These are phyloP conservation scores for Wickerhamiella sorbophila DNA, from an alignment of 805 yeast species.

Conservation along the genomic window DNA sequence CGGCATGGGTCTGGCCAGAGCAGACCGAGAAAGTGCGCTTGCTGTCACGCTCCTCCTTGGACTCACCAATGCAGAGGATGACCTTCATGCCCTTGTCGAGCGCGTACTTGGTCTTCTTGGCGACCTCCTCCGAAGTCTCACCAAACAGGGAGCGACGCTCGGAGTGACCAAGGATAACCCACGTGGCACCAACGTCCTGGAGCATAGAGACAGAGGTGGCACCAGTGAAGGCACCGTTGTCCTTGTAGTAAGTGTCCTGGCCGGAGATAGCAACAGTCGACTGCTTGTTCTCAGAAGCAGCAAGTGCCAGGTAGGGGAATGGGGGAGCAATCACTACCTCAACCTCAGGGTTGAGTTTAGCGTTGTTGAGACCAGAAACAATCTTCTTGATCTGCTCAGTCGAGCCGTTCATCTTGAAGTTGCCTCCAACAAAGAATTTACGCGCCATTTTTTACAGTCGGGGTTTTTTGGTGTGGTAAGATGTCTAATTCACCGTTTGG, in stretches of 20 bases:
- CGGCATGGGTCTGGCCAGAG: slow-evolving; percentile 83
- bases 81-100: slow-evolving; percentile 79
- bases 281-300: slow-evolving; percentile 52
- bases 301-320: slow-evolving; percentile 73
- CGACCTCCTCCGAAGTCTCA: slow-evolving; percentile 82
- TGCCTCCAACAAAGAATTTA: slow-evolving; percentile 95
- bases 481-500: no score
- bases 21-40: slow-evolving; percentile 76
- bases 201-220: slow-evolving; percentile 81
- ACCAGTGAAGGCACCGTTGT: slow-evolving; percentile 96
- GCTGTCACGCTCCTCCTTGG: slow-evolving; percentile 85
- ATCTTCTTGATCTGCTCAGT: slow-evolving; percentile 70
- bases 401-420: slow-evolving; percentile 97
- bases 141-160: slow-evolving; percentile 92
- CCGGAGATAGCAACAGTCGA: slow-evolving; percentile 70
- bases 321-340: slow-evolving; percentile 97
- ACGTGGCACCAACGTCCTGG: slow-evolving; percentile 80
- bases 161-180: slow-evolving; percentile 96
- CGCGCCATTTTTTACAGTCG: slow-evolving; percentile 44
- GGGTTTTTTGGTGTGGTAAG: background rate
- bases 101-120: slow-evolving; percentile 90
- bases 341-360: slow-evolving; percentile 59
- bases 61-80: slow-evolving; percentile 95
- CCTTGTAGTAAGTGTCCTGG: slow-evolving; percentile 80
- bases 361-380: slow-evolving; percentile 67